Conservation (phyloP, 352 stramenopile species). For the Globisporangium emineosum region DNA sequence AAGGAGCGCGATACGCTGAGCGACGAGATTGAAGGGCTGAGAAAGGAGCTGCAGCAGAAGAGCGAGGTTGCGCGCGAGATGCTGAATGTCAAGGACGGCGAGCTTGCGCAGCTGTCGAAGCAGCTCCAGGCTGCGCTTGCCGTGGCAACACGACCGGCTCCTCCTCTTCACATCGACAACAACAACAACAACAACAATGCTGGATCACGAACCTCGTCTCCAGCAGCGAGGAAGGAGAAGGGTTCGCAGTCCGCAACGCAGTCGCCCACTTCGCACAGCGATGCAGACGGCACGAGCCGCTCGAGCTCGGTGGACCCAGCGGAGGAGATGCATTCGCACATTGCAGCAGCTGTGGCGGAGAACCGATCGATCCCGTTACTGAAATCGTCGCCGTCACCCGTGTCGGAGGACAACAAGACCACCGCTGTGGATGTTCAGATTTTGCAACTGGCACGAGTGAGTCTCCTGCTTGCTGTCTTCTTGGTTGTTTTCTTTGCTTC, state of each 20-base stretch:
- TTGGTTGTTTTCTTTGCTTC: background rate
- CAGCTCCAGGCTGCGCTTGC: slow-evolving; percentile 43
- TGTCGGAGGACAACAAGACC: background rate
- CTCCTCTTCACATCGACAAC: slow-evolving; percentile 18
- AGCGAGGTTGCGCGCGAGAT: slow-evolving; percentile 37
- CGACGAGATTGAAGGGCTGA: slow-evolving; percentile 27
- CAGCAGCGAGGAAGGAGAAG: slow-evolving; percentile 36
- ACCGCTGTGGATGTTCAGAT: slow-evolving; percentile 16
- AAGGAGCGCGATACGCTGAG: slow-evolving; percentile 32
- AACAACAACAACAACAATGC: slow-evolving; percentile 19
- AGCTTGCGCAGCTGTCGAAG: slow-evolving; percentile 44
- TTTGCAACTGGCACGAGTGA: slow-evolving; percentile 26
- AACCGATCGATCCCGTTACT: slow-evolving; percentile 42
- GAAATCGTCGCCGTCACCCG: slow-evolving; percentile 11
- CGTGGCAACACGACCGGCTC: slow-evolving; percentile 5
- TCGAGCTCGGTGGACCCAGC: slow-evolving; percentile 22
- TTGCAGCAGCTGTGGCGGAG: slow-evolving; percentile 40
- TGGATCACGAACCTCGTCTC: slow-evolving; percentile 19
- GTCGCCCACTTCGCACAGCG: slow-evolving; percentile 35
- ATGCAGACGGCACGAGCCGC: slow-evolving; percentile 33
- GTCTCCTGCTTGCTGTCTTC: slow-evolving; percentile 10
- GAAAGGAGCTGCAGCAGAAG: slow-evolving; percentile 36
- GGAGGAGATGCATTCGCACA: slow-evolving; percentile 33
- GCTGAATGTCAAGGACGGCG: slow-evolving; percentile 47
- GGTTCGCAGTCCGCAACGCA: slow-evolving; percentile 27